Evolutionary conservation across 2,329 filamentous ascomycete genomes (phyloP), one percentile per base, ranked within the genome.

Genomic region (Curvularia sp.): DNA sequence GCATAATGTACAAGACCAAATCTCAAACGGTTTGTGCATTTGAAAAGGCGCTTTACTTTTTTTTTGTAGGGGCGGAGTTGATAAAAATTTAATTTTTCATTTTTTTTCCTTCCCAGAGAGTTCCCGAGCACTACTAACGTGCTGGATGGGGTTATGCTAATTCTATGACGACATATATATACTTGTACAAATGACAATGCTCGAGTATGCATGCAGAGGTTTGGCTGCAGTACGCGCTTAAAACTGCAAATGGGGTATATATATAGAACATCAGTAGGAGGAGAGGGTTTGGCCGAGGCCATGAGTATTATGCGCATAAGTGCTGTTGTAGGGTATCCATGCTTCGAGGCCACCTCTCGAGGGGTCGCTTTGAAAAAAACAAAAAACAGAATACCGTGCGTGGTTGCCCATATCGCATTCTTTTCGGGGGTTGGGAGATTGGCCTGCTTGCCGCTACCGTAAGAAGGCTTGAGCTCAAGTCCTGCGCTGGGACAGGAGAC

Each of bases 191-290:
- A 18, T 42, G 20, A 24, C 22, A 24, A 7, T 24, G 39, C 30
- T 24, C 10, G 20, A 5, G 9, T 42, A 42, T 22, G 18, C 20
- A n/a, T 12, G 6, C 26, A 28, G 26, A 28, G 26, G 26, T 28
- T 28, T 15, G 1, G 30, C 10, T 46, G 41, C 35, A 57, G 43
- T 12, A 10, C 8, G 26, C 5, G 10, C 35, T 26, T 7, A 10
- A 47, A 44, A 49, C 4, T 49, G 55, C 55, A 58, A 55, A 58
- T 58, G 55, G 26, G 55, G 55, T 58, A 55, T 58, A 49, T 58
- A 49, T 54, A 42, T 39, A 18, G 18, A 38, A 24, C 26, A 44
- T 54, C 9, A n/a, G 13, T 20, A 8, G 2, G 24, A 10, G 15
- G 15, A 7, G 12, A 13, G 6, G 28, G 35, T 13, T 42, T 18